Percentiles rank a stretch among this genome's conserved stretches.
Conservation (phyloP, 2,329 filamentous ascomycete genomes). For the Aspergillus glaucus region DNA sequence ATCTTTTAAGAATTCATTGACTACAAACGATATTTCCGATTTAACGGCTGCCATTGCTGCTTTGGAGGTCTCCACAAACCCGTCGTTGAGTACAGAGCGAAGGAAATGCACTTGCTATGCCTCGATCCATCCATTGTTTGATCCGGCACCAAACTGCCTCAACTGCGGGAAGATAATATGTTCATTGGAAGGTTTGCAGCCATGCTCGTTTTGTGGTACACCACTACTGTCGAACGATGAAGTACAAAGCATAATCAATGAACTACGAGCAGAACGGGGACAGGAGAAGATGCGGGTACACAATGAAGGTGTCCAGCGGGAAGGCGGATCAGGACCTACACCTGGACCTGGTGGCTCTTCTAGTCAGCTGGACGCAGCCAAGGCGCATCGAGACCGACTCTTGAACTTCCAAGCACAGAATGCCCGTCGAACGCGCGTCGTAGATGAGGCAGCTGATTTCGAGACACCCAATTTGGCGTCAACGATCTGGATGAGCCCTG, state of each 20-base stretch:
- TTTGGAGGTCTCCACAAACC: conserved; percentile 88
- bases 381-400: conserved; percentile 73
- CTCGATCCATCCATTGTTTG: conserved; percentile 76
- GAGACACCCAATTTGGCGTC: conserved; percentile 56
- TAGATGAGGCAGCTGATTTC: conserved; percentile 76
- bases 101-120: conserved; percentile 80
- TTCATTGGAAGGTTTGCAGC: conserved; percentile 85
- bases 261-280: conserved; percentile 78
- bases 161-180: conserved; percentile 93
- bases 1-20: conserved; percentile 49
- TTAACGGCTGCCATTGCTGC: conserved; percentile 74
- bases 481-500: conserved; percentile 77
- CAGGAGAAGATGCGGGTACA: conserved; percentile 79
- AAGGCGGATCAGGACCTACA: conserved; percentile 24
- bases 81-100: conserved; percentile 59
- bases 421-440: conserved; percentile 72
- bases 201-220: conserved; percentile 82
- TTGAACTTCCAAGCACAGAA: conserved; percentile 81
- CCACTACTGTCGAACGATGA: conserved; percentile 67
- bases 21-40: conserved; percentile 48
- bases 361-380: conserved; percentile 61
- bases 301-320: conserved; percentile 47
- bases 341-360: conserved; percentile 16
- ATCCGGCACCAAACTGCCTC: conserved; percentile 88
- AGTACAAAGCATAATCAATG: conserved; percentile 76